Conservation (phyloP, 2,329 filamentous ascomycete species). For the Furcasterigmium furcatum region DNA sequence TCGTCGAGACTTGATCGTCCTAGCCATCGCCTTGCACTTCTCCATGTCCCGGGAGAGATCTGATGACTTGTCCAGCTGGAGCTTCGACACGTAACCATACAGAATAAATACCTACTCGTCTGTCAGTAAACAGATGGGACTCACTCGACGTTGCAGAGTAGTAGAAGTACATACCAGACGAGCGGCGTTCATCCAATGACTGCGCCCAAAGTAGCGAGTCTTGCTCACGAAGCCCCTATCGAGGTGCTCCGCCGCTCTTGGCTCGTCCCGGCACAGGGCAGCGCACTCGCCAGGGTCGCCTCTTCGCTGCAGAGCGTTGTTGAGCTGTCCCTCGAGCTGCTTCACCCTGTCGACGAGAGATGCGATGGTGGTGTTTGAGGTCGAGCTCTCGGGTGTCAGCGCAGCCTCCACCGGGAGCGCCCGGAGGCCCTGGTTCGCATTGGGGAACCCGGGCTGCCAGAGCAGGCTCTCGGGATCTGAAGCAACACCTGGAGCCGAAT, state of each 20-base stretch:
- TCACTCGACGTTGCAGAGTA: too few species aligned
- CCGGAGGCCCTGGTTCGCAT: neutral
- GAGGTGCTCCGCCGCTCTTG: constrained; percentile 1
- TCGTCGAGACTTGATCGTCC: constrained; percentile 37
- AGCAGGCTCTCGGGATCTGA: too few species aligned
- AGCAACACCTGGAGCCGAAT: constrained; percentile 1
- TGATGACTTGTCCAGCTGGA: constrained; percentile 19
- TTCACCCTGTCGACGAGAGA: constrained; percentile 32
- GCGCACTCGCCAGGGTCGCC: neutral
- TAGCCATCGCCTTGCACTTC: constrained; percentile 37
- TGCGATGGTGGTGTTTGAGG: constrained; percentile 18
- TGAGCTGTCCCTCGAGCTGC: constrained; percentile 40
- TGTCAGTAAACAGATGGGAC: neutral
- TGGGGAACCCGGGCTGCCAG: too few species aligned
- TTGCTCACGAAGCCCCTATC: constrained; percentile 33
- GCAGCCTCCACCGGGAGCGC: neutral
- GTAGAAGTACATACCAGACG: constrained; percentile 13
- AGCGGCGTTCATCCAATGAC: constrained; percentile 46
- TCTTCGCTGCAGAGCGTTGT: neutral
- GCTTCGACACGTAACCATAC: too few species aligned
- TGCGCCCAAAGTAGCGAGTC: constrained; percentile 42
- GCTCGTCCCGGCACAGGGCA: constrained; percentile 3
- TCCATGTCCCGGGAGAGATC: constrained; percentile 27
- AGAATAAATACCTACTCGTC: too few species aligned
- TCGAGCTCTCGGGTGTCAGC: constrained; percentile 14